Evolutionary conservation across 139 green algal genomes (phyloP), one percentile per base, ranked within the genome.

Genomic region (Desmodesmus armatus): DNA sequence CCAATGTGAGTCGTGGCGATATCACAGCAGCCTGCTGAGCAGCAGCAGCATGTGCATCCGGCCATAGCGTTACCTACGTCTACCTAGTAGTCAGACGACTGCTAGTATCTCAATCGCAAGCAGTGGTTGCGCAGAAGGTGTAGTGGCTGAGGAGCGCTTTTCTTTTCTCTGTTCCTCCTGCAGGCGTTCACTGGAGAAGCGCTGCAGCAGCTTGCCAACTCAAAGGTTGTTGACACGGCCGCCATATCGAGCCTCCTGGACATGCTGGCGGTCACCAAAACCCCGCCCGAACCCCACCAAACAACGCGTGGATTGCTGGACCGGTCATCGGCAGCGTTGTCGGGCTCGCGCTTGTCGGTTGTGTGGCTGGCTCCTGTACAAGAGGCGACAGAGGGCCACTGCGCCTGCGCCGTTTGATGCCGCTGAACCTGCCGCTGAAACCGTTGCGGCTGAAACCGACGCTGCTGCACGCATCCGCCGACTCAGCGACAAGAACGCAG

Each of bases 11-110:
- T 19, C n/a, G n/a, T 29, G n/a, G 0, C 49, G 70, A 15, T 35
- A 67, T n/a, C 75, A 82, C 29, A n/a, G n/a, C n/a, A n/a, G 51
- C n/a, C 51, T 33, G 39, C 33, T 19, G 70, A 31, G 75, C 75
- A 27, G 5, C 3, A 29, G 49, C 19, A 63, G 62, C 27, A 25
- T 19, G 17, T 19, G 19, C 19, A 5, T 37, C 47, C 29, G 29
- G 11, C 17, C 31, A 5, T 37, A 23, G 27, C 29, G 19, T 40
- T n/a, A n/a, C n/a, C n/a, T n/a, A n/a, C n/a, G n/a, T n/a, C n/a
- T n/a, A n/a, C n/a, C n/a, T n/a, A n/a, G n/a, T n/a, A n/a, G n/a
- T n/a, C n/a, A n/a, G n/a, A n/a, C n/a, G n/a, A n/a, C n/a, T n/a
- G n/a, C n/a, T n/a, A n/a, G 41, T 9, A n/a, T 40, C 0, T 9